phyloP scores from a whole-genome alignment of 179 eudicot species.

The Sideroxylon spinosum region DNA sequence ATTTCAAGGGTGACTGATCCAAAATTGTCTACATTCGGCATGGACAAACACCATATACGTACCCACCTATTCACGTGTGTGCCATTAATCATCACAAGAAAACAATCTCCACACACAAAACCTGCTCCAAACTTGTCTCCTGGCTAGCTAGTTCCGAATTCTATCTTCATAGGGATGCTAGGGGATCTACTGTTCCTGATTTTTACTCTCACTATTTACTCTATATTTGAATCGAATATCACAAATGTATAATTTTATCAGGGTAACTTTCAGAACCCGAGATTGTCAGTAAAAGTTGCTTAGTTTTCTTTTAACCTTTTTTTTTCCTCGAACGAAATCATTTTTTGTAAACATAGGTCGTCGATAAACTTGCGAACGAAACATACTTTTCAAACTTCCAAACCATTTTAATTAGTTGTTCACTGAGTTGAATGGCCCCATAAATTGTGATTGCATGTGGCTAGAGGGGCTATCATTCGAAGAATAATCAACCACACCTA shows the following conservation, averaged over 20 bases:
- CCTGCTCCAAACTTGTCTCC: slow-evolving; percentile 29
- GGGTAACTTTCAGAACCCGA: not conserved
- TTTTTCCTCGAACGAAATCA: not conserved
- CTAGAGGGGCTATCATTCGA: not conserved
- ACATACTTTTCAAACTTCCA: not conserved
- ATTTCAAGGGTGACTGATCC: not conserved
- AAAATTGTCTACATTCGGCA: slow-evolving; percentile 22
- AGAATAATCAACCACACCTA: not conserved
- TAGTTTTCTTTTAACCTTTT: no score
- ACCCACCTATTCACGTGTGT: slow-evolving; percentile 45
- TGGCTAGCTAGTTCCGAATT: slow-evolving; percentile 26
- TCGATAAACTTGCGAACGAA: not conserved
- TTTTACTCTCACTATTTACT: not conserved
- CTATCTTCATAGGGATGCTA: slow-evolving; percentile 17
- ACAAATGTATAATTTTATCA: not conserved
- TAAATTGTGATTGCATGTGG: not conserved
- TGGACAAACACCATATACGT: slow-evolving; percentile 32
- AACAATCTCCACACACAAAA: slow-evolving; percentile 22
- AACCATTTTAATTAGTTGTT: not conserved
- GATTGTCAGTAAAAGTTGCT: not conserved
- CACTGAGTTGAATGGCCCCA: not conserved
- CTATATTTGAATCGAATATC: not conserved
- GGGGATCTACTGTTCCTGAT: not conserved
- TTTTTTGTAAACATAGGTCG: not conserved
- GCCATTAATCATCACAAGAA: slow-evolving; percentile 36